These are phyloP conservation scores for Pelargonium fulgidum DNA, from an alignment of 441 rosid genomes.

Conservation along the genomic window DNA sequence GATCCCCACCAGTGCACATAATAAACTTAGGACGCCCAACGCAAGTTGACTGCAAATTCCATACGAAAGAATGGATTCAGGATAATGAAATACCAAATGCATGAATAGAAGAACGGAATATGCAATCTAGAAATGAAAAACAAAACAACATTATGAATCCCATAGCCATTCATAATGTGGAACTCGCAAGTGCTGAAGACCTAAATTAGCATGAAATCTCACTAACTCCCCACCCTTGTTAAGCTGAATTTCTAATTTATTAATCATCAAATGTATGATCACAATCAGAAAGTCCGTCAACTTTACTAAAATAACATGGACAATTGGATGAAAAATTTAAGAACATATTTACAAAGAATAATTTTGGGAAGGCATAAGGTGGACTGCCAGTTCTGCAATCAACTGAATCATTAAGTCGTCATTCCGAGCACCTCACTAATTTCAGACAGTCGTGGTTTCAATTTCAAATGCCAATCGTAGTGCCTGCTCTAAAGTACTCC, in stretches of 20 bases:
- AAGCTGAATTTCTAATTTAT: neutral
- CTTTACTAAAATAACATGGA: neutral
- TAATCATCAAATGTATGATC: neutral
- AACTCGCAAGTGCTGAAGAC: neutral
- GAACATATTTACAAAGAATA: neutral
- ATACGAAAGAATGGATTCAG: constrained; percentile 16
- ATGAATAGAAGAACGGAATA: neutral
- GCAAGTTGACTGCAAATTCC: constrained; percentile 56
- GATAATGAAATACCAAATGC: neutral
- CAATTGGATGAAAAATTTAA: neutral
- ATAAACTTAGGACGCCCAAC: constrained; percentile 79
- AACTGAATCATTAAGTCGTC: neutral
- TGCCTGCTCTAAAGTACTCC: neutral
- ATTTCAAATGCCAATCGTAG: neutral
- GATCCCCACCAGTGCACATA: constrained; percentile 75
- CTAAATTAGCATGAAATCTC: neutral
- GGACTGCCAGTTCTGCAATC: neutral
- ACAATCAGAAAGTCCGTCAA: neutral
- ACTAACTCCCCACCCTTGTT: neutral
- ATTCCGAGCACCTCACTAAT: neutral
- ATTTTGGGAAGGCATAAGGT: neutral
- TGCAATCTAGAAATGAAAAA: neutral
- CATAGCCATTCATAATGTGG: neutral
- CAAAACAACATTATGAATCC: neutral
- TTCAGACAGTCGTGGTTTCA: neutral